Percentiles rank a stretch among this genome's conserved stretches.
Conservation (phyloP, 148 eudicot species). For the Heliamphora exappendiculata region DNA sequence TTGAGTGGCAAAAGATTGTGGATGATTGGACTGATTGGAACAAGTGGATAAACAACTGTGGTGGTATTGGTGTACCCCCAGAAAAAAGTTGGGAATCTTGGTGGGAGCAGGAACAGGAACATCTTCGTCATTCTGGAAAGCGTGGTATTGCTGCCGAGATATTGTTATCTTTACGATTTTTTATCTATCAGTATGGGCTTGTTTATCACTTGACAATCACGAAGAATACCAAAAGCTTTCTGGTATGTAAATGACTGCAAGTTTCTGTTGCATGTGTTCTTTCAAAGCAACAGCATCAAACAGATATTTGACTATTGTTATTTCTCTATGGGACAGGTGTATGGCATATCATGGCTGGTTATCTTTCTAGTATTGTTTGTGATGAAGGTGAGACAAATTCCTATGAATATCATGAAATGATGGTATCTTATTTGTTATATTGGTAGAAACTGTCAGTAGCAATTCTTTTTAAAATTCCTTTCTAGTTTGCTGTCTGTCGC, state of each 20-base stretch:
- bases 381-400: conserved; percentile 64
- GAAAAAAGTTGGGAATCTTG: conserved; percentile 99
- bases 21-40: conserved; percentile 99
- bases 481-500: neutral
- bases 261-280: neutral
- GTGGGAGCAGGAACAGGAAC: conserved; percentile 99
- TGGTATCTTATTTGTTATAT: conserved; percentile 15
- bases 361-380: conserved; percentile 63
- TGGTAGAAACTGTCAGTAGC: neutral
- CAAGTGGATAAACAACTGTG: conserved; percentile 86
- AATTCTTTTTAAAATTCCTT: neutral
- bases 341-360: conserved; percentile 94
- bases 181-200: conserved; percentile 93
- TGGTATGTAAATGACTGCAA: conserved; percentile 38
- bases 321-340: conserved; percentile 53
- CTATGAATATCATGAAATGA: conserved; percentile 4
- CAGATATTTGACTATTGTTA: neutral
- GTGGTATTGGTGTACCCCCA: conserved; percentile 94
- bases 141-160: conserved; percentile 79
- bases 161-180: conserved; percentile 65
- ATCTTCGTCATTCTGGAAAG: conserved; percentile 80
- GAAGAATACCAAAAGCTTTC: conserved; percentile 39
- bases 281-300: neutral
- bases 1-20: conserved; percentile 98
- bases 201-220: conserved; percentile 83